A percentile compares a stretch with the other conserved stretches of the same genome.
Conservation (phyloP, 371 early-diverging fungal genomes). For the Lichtheimia ornata region DNA sequence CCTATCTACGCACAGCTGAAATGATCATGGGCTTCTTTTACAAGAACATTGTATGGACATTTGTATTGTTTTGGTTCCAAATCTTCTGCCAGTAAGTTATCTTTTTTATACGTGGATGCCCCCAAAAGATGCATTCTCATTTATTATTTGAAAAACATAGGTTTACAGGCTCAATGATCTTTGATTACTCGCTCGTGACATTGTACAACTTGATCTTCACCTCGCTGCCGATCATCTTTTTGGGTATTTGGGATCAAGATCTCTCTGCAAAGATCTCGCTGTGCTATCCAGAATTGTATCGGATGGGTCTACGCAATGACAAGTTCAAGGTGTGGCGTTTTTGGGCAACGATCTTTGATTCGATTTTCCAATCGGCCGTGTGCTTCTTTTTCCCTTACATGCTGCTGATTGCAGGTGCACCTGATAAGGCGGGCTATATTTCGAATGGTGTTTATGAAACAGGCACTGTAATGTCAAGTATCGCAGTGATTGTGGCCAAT, state of each 20-base stretch:
- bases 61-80: conserved; percentile 85
- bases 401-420: conserved; percentile 49
- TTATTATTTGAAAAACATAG: conserved; percentile 13
- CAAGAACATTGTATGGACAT: conserved; percentile 80
- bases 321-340: conserved; percentile 85
- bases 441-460: conserved; percentile 71
- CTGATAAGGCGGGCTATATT: conserved; percentile 56
- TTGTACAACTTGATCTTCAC: conserved; percentile 84
- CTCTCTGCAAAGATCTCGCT: conserved; percentile 71
- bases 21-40: conserved; percentile 82
- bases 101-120: too few species aligned
- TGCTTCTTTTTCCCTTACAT: conserved; percentile 77
- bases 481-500: conserved; percentile 79
- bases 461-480: conserved; percentile 79
- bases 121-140: too few species aligned
- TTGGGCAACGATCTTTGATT: conserved; percentile 83
- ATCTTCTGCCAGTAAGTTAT: conserved; percentile 69
- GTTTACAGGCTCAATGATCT: conserved; percentile 58
- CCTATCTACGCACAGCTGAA: conserved; percentile 75
- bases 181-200: conserved; percentile 82
- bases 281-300: conserved; percentile 84
- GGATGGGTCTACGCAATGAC: conserved; percentile 81
- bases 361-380: conserved; percentile 86
- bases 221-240: conserved; percentile 64
- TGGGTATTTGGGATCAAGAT: conserved; percentile 92